Base-by-base conservation (phyloP, 2,329 filamentous ascomycete species). In the Proliferodiscus dingleyae region DNA sequence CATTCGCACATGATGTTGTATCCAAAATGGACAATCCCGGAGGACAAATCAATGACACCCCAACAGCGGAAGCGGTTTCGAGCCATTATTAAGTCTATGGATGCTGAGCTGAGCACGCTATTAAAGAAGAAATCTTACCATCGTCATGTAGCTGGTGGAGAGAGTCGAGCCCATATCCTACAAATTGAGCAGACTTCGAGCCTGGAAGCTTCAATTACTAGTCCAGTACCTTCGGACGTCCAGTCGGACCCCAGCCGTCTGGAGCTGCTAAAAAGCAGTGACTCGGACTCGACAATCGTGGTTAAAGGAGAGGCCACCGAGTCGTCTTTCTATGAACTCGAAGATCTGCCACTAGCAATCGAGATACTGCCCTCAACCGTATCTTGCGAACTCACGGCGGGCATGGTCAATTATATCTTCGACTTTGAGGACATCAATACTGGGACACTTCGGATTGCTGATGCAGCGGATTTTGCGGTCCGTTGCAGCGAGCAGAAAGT, bases 1-100 rank as follows among this genome's bases (percentile, higher is more conserved):
- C 43, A 50, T 37, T 42, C 44, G 2, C 52, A 53, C 24, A 45
- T 37, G 22, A 40, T 23, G 11, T 3, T 53, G 3, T 47, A 47
- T 45, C 2, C 5, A 2, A 16, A 43, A 29, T 55, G 50, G 52
- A 47, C 43, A 9, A 34, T 55, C 10, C 41, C 45, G 15, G 19
- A 47, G 10, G 40, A 16, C n/a, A 0, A 10, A 13, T 48, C 43
- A 29, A 45, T 45, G 28, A 26, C 3, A 8, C 11, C 15, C 3
- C 10, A 15, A 22, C 39, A 39, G 18, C 26, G 15, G 22, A 16
- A 18, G n/a, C 1, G 28, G 19, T 34, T 42, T 26, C 21, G 18
- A 11, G 33, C 1, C 1, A n/a, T 43, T 6, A 37, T 41, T 19
- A 7, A 7, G 5, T 9, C 21, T 29, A 41, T 46, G 43, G 28